phyloP scores from a whole-genome alignment of 495 filamentous ascomycete species.

The Tetracladium marchalianum region DNA sequence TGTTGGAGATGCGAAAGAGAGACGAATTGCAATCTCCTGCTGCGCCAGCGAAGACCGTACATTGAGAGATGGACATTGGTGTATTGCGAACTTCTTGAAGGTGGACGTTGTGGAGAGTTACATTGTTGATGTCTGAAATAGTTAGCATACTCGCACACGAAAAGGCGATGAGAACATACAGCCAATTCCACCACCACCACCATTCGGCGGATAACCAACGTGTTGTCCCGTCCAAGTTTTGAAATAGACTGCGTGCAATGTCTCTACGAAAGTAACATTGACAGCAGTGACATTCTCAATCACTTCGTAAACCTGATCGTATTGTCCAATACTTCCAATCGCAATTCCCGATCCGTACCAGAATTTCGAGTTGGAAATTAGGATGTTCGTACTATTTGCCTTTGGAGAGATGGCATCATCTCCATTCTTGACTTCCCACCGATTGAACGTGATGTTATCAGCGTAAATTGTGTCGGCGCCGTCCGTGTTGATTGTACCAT shows the following conservation, averaged over 20 bases:
- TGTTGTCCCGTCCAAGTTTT: slow-evolving; percentile 37
- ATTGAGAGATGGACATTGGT: slow-evolving; percentile 29
- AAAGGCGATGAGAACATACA: slow-evolving; percentile 19
- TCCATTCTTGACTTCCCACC: slow-evolving; percentile 25
- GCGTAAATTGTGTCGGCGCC: slow-evolving; percentile 29
- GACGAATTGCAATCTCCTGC: slow-evolving; percentile 31
- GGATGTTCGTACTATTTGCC: slow-evolving; percentile 31
- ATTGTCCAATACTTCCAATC: slow-evolving; percentile 39
- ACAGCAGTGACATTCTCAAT: slow-evolving; percentile 28
- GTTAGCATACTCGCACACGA: neutral
- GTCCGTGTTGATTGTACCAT: slow-evolving; percentile 25
- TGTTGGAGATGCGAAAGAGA: slow-evolving; percentile 24
- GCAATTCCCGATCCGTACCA: slow-evolving; percentile 21
- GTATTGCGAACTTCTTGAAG: slow-evolving; percentile 20
- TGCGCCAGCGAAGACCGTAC: slow-evolving; percentile 27
- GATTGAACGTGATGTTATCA: slow-evolving; percentile 23
- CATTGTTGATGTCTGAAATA: slow-evolving; percentile 18
- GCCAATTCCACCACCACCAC: slow-evolving; percentile 37
- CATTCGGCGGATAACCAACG: slow-evolving; percentile 35
- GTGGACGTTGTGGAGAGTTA: slow-evolving; percentile 20
- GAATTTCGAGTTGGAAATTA: slow-evolving; percentile 26
- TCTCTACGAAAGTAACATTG: slow-evolving; percentile 27
- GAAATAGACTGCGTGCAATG: slow-evolving; percentile 30
- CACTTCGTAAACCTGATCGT: slow-evolving; percentile 27
- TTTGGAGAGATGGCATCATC: slow-evolving; percentile 31